Evolutionary conservation across 371 early-diverging fungal genomes (phyloP), one percentile per base, ranked within the genome.

Genomic region (Parasitella parasitica): DNA sequence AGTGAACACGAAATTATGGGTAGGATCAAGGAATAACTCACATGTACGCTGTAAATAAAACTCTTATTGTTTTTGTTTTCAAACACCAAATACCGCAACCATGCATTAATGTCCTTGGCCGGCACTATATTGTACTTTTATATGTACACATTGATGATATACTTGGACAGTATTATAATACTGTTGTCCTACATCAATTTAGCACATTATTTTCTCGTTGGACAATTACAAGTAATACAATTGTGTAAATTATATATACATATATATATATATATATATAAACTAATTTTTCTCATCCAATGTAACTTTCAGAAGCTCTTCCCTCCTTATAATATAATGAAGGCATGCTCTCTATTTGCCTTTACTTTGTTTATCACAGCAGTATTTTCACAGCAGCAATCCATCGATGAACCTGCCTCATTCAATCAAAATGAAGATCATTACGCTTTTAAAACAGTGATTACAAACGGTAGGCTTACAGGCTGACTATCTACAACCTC

Each of bases 121-220:
- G n/a, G n/a, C n/a, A n/a, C n/a, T n/a, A n/a, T n/a, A n/a, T n/a
- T n/a, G n/a, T n/a, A n/a, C n/a, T n/a, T n/a, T n/a, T n/a, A n/a
- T n/a, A n/a, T n/a, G n/a, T n/a, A n/a, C n/a, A n/a, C n/a, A n/a
- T n/a, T n/a, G n/a, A n/a, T n/a, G n/a, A n/a, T n/a, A n/a, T n/a
- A n/a, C n/a, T n/a, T n/a, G n/a, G n/a, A n/a, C n/a, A n/a, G n/a
- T n/a, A n/a, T 20, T 9, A 11, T 11, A 7, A 18, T 13, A 36
- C 24, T 37, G n/a, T 56, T 41, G 57, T 43, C 22, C 43, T 43
- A 43, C 43, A 43, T 43, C 22, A 43, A 43, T 20, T 22, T 20
- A 43, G 43, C 43, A 43, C 43, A 43, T 57, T 50, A 34, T 55
- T 55, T 66, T 60, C 59, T 64, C 58, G 53, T 64, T 54, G 57